Base-by-base conservation (phyloP, 768 basidiomycete genomes). In the Boletellus ananiceps region DNA sequence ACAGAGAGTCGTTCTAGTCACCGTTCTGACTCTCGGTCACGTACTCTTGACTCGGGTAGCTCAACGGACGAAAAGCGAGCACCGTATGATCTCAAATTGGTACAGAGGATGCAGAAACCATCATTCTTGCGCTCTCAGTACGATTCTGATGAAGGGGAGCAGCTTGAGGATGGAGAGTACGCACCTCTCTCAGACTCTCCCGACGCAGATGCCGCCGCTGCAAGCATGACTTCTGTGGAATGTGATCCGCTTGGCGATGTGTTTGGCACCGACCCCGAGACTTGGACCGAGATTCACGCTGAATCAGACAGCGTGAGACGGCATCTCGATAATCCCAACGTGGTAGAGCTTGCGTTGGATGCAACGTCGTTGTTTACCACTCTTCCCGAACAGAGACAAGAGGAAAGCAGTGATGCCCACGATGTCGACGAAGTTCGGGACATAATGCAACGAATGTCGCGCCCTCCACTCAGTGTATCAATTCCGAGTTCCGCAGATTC, bases 231-330 rank as follows among this genome's bases (percentile, higher is more conserved):
- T 57, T 64, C 70, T 42, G 56, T 57, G 44, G 62, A 57, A 48
- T 64, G 60, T 49, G 81, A 86, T 60, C 81, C 81, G 18, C 69
- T 84, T 23, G 71, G 65, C 8, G 82, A 84, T 54, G 74, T 84
- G 7, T 85, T 84, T 67, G 82, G 83, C 40, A 74, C 75, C n/a
- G 84, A 84, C 61, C 78, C 71, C 52, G 78, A 83, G 54, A 75
- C 78, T 1, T 84, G 83, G 83, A 70, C 72, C 49, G 78, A 79
- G 44, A 71, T 85, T 42, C 79, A 62, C 44, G 59, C 69, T 35
- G 65, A 74, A 49, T 62, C 59, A 25, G 65, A 57, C 52, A 54
- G 50, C 49, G 37, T 47, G 46, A 57, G 56, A 65, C 51, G 58
- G 65, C 56, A 50, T 53, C 40, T 50, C 31, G 44, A 57, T 55